Evolutionary conservation across 192 early-diverging fungal genomes (phyloP).

Genomic region (Phlyctochytrium arcticum): DNA sequence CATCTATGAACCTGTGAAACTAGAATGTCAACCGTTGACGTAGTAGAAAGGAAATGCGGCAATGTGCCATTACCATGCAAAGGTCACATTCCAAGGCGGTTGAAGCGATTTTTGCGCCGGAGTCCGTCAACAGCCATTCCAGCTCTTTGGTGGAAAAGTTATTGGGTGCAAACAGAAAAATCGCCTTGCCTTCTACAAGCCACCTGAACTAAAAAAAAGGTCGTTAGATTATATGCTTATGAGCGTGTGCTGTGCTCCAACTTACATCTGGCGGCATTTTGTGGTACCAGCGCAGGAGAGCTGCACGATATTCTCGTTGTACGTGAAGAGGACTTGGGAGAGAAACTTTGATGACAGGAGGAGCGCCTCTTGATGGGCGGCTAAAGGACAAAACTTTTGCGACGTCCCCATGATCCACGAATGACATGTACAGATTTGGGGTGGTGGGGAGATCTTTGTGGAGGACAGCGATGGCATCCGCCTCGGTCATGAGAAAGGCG

Average conservation of each 20-base stretch:
- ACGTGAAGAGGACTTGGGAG: background rate
- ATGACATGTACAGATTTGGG: background rate
- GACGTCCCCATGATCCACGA: too few species aligned
- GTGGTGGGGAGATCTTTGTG: background rate
- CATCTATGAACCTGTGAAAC: background rate
- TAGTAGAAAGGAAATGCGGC: background rate
- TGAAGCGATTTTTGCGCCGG: background rate
- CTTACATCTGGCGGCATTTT: background rate
- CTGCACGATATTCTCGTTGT: background rate
- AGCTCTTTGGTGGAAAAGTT: conserved; percentile 5
- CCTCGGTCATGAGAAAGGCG: background rate
- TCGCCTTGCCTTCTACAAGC: conserved; percentile 3
- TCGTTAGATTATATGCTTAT: background rate
- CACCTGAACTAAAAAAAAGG: background rate
- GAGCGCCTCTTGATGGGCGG: too few species aligned
- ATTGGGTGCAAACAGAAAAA: background rate
- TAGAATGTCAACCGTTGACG: background rate
- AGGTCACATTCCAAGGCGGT: background rate
- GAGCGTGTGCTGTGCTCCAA: background rate
- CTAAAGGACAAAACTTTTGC: too few species aligned
- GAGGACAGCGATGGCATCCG: background rate
- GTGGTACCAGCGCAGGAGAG: background rate
- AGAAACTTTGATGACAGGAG: too few species aligned
- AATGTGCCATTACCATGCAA: conserved; percentile 2
- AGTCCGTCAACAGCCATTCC: background rate